Percentiles rank a stretch among this genome's conserved stretches.
Evolutionary conservation across 2,329 filamentous ascomycete genomes (phyloP).

Genomic region (Drechslerella dactyloides): DNA sequence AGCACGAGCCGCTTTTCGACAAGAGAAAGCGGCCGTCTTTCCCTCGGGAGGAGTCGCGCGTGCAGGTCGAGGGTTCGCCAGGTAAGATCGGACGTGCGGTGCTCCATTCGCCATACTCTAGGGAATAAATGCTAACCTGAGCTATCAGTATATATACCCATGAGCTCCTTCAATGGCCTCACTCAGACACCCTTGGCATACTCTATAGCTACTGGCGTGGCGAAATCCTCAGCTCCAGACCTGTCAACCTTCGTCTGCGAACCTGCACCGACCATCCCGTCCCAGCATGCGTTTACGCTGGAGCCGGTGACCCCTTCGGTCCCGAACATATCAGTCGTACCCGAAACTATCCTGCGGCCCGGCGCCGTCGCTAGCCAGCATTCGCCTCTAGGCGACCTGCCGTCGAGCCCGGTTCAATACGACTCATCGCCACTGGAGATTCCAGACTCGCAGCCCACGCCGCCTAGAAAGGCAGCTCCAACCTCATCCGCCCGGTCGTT

Average conservation of each 20-base stretch:
- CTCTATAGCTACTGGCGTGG: constrained; percentile 11
- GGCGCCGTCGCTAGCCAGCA: neutral
- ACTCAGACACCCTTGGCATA: constrained; percentile 22
- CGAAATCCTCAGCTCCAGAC: constrained; percentile 6
- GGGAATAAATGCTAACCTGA: neutral
- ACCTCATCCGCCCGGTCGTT: constrained; percentile 12
- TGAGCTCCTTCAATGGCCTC: constrained; percentile 22
- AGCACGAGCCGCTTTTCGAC: constrained; percentile 6
- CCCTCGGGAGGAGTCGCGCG: neutral
- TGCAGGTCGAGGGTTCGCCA: constrained; percentile 23
- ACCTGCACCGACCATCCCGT: constrained; percentile 8
- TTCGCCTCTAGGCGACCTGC: neutral
- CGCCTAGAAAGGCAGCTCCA: constrained; percentile 3
- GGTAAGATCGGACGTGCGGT: constrained; percentile 1
- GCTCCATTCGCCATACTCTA: too few relatives aligned
- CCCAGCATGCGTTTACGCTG: constrained; percentile 29
- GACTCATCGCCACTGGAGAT: constrained; percentile 25
- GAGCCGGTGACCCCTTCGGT: constrained; percentile 26
- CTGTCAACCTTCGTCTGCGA: constrained; percentile 35
- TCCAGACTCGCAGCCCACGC: constrained; percentile 30
- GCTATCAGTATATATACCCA: constrained; percentile 17
- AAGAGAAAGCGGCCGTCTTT: constrained; percentile 22
- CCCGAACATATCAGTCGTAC: constrained; percentile 13
- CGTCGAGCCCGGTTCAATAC: constrained; percentile 26
- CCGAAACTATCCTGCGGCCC: constrained; percentile 17